A percentile compares a stretch with the other conserved stretches of the same genome.
phyloP scores from a whole-genome alignment of 192 early-diverging fungal genomes.

The Backusella australiensis region DNA sequence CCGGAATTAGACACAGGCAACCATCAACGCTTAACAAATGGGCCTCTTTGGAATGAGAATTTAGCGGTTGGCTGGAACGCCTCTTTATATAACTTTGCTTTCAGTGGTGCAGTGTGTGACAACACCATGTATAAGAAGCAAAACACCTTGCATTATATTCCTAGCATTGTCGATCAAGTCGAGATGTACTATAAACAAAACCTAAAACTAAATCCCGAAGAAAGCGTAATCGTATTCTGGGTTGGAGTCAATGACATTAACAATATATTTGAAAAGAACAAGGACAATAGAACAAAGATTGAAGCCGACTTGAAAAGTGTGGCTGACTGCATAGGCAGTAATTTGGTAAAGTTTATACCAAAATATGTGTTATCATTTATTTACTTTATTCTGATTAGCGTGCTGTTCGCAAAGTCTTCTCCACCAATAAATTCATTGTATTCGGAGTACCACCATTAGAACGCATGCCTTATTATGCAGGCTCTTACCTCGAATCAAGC shows the following conservation, averaged over 20 bases:
- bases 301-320: background rate
- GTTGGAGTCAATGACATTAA: constrained; percentile 31
- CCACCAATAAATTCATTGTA: constrained; percentile 24
- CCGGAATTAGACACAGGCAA: constrained; percentile 29
- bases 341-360: constrained; percentile 21
- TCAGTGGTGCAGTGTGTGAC: constrained; percentile 31
- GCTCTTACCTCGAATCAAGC: background rate
- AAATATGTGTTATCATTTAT: background rate
- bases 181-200: constrained; percentile 35
- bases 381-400: background rate
- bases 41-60: constrained; percentile 37
- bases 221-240: constrained; percentile 35
- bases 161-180: constrained; percentile 33
- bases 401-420: constrained; percentile 23
- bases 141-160: background rate
- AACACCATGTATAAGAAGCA: background rate
- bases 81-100: constrained; percentile 33
- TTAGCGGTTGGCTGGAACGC: constrained; percentile 37
- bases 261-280: background rate
- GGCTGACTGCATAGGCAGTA: constrained; percentile 24
- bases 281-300: background rate
- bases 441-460: constrained; percentile 31
- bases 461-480: constrained; percentile 16
- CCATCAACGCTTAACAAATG: constrained; percentile 24
- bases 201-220: constrained; percentile 24